Evolutionary conservation across 2,329 filamentous ascomycete species (phyloP).

Genomic region (Nakataea oryzae): DNA sequence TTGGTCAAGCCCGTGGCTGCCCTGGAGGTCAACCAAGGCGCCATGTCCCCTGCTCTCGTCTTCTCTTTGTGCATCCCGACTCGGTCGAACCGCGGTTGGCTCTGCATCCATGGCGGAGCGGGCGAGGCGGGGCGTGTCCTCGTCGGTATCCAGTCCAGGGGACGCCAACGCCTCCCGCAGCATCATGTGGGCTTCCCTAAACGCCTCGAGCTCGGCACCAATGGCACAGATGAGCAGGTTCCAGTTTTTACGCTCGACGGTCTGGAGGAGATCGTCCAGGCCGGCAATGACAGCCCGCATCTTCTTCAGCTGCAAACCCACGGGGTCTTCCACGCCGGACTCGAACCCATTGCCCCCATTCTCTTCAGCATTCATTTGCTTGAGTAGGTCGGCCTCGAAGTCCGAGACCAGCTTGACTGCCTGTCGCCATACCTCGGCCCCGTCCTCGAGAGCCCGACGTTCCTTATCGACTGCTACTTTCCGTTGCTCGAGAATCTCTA

Average conservation of each 20-base stretch:
- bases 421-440: slow-evolving; percentile 55
- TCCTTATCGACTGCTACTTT: slow-evolving; percentile 50
- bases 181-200: slow-evolving; percentile 19
- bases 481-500: slow-evolving; percentile 41
- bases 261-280: slow-evolving; percentile 40
- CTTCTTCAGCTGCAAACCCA: slow-evolving; percentile 25
- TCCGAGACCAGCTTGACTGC: slow-evolving; percentile 46
- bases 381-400: slow-evolving; percentile 56
- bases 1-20: slow-evolving; percentile 7
- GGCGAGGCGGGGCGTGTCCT: slow-evolving; percentile 15
- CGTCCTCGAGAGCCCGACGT: slow-evolving; percentile 54
- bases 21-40: slow-evolving; percentile 1
- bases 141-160: slow-evolving; percentile 17
- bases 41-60: slow-evolving; percentile 5
- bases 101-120: neutral
- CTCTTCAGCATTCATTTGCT: slow-evolving; percentile 32
- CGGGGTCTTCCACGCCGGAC: slow-evolving; percentile 15
- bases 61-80: slow-evolving; percentile 7
- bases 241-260: slow-evolving; percentile 55
- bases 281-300: slow-evolving; percentile 46
- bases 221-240: slow-evolving; percentile 67
- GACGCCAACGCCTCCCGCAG: slow-evolving; percentile 18
- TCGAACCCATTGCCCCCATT: slow-evolving; percentile 10
- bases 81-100: neutral
- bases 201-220: slow-evolving; percentile 44